Evolutionary conservation across 2,329 filamentous ascomycete genomes (phyloP), one percentile per base, ranked within the genome.

Genomic region (Paecilomyces sp.): DNA sequence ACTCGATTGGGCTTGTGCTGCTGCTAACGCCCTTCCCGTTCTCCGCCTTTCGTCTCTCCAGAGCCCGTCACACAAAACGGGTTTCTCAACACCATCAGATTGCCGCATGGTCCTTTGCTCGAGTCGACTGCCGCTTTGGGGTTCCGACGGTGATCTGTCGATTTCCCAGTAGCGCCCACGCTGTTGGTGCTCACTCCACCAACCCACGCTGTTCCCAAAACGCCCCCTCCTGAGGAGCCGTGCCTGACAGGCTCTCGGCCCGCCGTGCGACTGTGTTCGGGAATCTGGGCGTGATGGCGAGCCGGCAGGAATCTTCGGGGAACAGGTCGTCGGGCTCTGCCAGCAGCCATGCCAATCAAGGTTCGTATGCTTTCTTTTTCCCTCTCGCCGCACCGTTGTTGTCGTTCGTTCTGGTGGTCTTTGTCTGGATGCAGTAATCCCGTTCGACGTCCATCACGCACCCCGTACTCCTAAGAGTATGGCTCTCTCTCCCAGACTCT

Each of bases 1-100:
- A 59, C 63, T 66, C 58, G 58, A 66, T 67, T 18, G 60, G 65
- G 66, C 61, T 66, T 64, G 58, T 63, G 65, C 65, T 67, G 59
- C 63, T 13, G 8, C 11, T 33, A 12, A 11, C 3, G 54, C 15
- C 53, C 63, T 61, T 57, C 62, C 58, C 60, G 61, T 57, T 61
- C 41, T 47, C 41, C 41, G 41, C 54, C 34, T 25, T 56, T 54
- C 56, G 61, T 56, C 54, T 60, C 58, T 58, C 53, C 31, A 33
- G 31, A 3, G 8, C 31, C 31, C 41, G 41, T 47, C 36, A 47
- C 36, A 47, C 36, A 47, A 47, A 28, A 47, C 36, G 41, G 51
- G 18, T 24, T 56, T 34, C 33, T 56, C 30, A 33, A 56, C 54
- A 56, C 30, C 30, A 34, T 56, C 54, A 22, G 25, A 24, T 31